Base-by-base conservation (phyloP, 2,329 filamentous ascomycete species). In the Xylariaceae sp. region DNA sequence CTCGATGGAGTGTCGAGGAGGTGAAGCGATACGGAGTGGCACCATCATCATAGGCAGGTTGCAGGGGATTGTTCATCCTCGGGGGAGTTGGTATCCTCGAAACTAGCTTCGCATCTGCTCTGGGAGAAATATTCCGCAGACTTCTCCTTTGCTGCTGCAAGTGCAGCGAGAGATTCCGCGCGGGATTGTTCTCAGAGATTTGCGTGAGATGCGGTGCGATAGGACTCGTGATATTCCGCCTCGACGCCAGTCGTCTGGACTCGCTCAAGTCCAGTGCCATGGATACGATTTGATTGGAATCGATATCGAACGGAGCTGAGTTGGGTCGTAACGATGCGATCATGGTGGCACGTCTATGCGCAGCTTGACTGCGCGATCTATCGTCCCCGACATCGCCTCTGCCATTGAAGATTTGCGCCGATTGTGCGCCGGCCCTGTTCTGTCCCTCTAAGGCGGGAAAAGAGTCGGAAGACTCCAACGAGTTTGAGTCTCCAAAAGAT, bases 231-330 rank as follows among this genome's bases (percentile, higher is more conserved):
- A 74, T 81, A 72, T 71, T 85, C 73, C 77, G 82, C 73, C 78
- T 83, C 73, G 76, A 84, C 62, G 79, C 89, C 74, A 80, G 81
- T 70, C 85, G 84, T 64, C 86, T 84, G 69, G 88, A 90, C 73
- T 97, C 91, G 76, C 89, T 96, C 53, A 97, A 75, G 64, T 88
- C 94, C 66, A 97, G 76, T 1, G 93, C 93, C 83, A 97, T 89
- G 69, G 92, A 92, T 48, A 97, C 91, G 64, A 97, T 95, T 73
- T 96, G 90, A 3, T 88, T 85, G 6, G 92, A 88, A 69, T 97
- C 92, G 61, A 88, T 81, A 67, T 91, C 85, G 17, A 89, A 71
- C 4, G 73, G 67, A 11, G 71, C 64, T 51, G 64, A 63, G 37
- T 58, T 66, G 4, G 69, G 60, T 56, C 61, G 68, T 51, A 59